phyloP scores from a whole-genome alignment of 441 rosid genomes.

The Gossypium aridum region DNA sequence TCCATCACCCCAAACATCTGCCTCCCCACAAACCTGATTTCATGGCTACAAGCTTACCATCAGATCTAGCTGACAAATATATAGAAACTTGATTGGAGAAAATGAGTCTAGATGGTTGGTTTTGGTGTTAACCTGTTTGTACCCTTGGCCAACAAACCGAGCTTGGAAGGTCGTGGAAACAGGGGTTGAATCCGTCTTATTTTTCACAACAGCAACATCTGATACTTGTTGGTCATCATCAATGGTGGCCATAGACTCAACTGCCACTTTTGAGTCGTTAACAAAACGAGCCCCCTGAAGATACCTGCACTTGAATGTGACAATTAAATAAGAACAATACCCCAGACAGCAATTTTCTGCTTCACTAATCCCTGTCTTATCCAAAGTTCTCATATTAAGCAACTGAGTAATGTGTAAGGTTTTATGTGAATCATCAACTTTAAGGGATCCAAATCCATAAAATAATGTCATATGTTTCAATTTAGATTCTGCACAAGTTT shows the following conservation, averaged over 20 bases:
- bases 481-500: too few species aligned
- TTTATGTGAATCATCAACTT: too few species aligned
- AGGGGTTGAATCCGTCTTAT: constrained; percentile 23
- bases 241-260: constrained; percentile 29
- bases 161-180: constrained; percentile 44
- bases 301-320: constrained; percentile 37
- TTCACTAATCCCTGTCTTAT: background rate
- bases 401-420: too few species aligned
- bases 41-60: background rate
- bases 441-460: too few species aligned
- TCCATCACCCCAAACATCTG: constrained; percentile 97
- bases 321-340: background rate
- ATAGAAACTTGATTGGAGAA: background rate
- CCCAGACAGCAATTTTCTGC: background rate
- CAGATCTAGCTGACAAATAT: background rate
- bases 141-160: constrained; percentile 84
- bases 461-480: too few species aligned
- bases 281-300: constrained; percentile 59
- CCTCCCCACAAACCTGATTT: constrained; percentile 69
- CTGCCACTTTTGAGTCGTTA: constrained; percentile 31
- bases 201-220: constrained; percentile 38
- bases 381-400: background rate
- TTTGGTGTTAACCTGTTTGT: constrained; percentile 60
- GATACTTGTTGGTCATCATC: constrained; percentile 33
- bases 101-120: background rate